Conservation (phyloP, 148 eudicot genomes). For the Salicornia ramosissima region DNA sequence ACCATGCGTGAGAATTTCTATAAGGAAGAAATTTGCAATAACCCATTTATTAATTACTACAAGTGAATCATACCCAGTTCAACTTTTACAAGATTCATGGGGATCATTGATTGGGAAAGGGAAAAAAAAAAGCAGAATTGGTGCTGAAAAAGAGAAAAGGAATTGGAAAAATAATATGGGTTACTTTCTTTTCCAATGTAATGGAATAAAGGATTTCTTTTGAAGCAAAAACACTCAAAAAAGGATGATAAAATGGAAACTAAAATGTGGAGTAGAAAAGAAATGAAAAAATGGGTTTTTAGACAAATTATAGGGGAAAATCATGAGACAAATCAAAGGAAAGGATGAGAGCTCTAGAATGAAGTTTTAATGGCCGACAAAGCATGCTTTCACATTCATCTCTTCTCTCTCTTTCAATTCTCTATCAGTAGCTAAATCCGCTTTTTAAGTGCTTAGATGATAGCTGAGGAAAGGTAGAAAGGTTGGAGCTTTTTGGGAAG, state of each 20-base stretch:
- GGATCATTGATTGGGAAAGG: slow-evolving; percentile 34
- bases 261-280: neutral
- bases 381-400: slow-evolving; percentile 23
- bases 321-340: slow-evolving; percentile 1
- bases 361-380: slow-evolving; percentile 38
- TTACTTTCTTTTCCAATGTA: slow-evolving; percentile 11
- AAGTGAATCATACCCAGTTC: slow-evolving; percentile 19
- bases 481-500: slow-evolving; percentile 24
- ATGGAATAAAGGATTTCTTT: slow-evolving; percentile 21
- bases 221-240: slow-evolving; percentile 18
- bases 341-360: slow-evolving; percentile 14
- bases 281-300: neutral
- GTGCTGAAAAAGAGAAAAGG: slow-evolving; percentile 23
- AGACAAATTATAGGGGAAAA: slow-evolving; percentile 12
- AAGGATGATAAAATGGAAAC: too few species aligned
- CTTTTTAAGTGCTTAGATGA: slow-evolving; percentile 18
- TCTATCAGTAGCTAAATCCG: slow-evolving; percentile 16
- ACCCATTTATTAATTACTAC: slow-evolving; percentile 12
- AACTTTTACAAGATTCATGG: slow-evolving; percentile 28
- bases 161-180: slow-evolving; percentile 1
- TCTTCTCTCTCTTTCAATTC: slow-evolving; percentile 4
- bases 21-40: slow-evolving; percentile 26
- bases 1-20: slow-evolving; percentile 30
- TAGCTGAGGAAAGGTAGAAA: slow-evolving; percentile 19
- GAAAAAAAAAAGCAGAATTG: slow-evolving; percentile 32